phyloP scores from a whole-genome alignment of 306 rosid genomes.

The Trifolium subterraneum region DNA sequence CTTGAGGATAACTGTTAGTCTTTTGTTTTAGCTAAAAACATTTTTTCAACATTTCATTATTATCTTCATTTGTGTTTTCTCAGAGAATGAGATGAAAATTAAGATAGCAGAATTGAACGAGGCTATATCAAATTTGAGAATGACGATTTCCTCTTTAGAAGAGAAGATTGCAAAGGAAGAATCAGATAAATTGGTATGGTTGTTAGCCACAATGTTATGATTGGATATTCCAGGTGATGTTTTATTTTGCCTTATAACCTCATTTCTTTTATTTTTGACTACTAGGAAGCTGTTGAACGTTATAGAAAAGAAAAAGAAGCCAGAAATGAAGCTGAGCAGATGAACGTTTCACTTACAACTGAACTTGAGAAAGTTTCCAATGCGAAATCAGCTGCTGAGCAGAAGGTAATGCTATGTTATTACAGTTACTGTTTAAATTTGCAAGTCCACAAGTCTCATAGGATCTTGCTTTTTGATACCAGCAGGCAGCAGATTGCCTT shows the following conservation, averaged over 20 bases:
- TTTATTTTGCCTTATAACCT: slow-evolving; percentile 17
- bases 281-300: slow-evolving; percentile 68
- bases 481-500: neutral
- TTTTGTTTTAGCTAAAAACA: neutral
- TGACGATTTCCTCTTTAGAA: slow-evolving; percentile 59
- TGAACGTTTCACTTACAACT: slow-evolving; percentile 51
- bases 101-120: slow-evolving; percentile 59
- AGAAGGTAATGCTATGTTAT: slow-evolving; percentile 57
- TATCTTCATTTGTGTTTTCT: slow-evolving; percentile 37
- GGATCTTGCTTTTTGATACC: neutral
- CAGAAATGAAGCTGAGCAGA: slow-evolving; percentile 69
- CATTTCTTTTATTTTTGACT: slow-evolving; percentile 31
- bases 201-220: slow-evolving; percentile 13
- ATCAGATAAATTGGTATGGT: slow-evolving; percentile 75
- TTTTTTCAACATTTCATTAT: slow-evolving; percentile 18
- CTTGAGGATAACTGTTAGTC: neutral
- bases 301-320: slow-evolving; percentile 75
- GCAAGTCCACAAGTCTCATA: neutral
- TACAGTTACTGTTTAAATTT: slow-evolving; percentile 5
- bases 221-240: slow-evolving; percentile 1
- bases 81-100: slow-evolving; percentile 73
- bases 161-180: slow-evolving; percentile 69
- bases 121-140: slow-evolving; percentile 54
- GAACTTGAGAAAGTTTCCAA: slow-evolving; percentile 71
- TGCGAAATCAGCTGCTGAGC: slow-evolving; percentile 72